Base-by-base conservation (phyloP, 495 filamentous ascomycete species). In the Apiosordaria backusii region DNA sequence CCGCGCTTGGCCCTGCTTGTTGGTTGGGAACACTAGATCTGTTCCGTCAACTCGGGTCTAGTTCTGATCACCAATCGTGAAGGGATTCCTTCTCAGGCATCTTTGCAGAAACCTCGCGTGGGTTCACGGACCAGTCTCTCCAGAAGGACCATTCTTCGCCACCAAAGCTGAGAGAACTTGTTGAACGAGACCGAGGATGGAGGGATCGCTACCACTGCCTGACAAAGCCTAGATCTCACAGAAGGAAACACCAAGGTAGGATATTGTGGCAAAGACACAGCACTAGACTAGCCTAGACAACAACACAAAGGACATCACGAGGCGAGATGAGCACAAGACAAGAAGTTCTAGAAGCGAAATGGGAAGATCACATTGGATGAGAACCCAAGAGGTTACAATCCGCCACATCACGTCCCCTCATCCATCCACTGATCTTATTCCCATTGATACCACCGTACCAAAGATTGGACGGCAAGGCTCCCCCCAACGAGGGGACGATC, bases 311-410 rank as follows among this genome's bases (percentile, higher is more conserved):
- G 35, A 15, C 35, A 45, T 45, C 35, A 45, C 16, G 35, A 45
- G 35, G 16, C 35, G 35, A 55, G n/a, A 55, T 55, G 52, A 55
- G 40, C 6, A 50, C 7, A 50, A 50, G 40, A 16, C 6, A 6
- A 50, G 52, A 45, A 55, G 52, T 55, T 55, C 52, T 55, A 23
- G 52, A 21, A 55, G 52, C 52, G 52, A 55, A 23, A 55, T 55
- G 52, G 22, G n/a, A 21, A 22, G 18, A 55, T 55, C 22, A 23
- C 52, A 21, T 55, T 55, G 4, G 6, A 15, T 45, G 35, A 45
- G 35, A 45, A 45, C 7, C 52, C 52, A 55, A 55, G 52, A 55
- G 52, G 52, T 55, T 55, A 55, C 52, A 55, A 55, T 55, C 52
- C 52, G 52, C 52, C 52, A 55, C 52, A 45, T 45, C 35, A 45